phyloP scores from a whole-genome alignment of 495 filamentous ascomycete genomes.

The Niebla homalea region DNA sequence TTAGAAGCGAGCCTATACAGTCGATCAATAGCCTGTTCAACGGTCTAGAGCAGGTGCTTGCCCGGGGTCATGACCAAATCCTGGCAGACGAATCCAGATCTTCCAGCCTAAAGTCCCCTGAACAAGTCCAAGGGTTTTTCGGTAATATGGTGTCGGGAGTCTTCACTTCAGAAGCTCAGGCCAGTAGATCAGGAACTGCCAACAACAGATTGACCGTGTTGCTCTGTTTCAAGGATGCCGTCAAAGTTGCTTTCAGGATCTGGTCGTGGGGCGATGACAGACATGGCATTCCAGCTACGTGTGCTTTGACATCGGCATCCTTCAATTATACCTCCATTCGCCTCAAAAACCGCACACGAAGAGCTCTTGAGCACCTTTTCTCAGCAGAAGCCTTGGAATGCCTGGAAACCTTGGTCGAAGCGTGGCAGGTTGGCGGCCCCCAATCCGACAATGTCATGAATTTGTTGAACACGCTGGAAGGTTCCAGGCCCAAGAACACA shows the following conservation, averaged over 20 bases:
- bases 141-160: constrained; percentile 94
- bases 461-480: constrained; percentile 81
- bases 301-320: constrained; percentile 53
- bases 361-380: constrained; percentile 86
- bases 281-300: constrained; percentile 39
- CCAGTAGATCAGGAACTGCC: constrained; percentile 62
- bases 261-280: constrained; percentile 83
- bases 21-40: constrained; percentile 68
- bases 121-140: constrained; percentile 83
- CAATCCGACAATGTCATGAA: constrained; percentile 46
- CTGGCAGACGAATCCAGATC: constrained; percentile 58
- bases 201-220: constrained; percentile 89
- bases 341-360: constrained; percentile 76
- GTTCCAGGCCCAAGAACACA: constrained; percentile 79
- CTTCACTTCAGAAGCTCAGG: constrained; percentile 65
- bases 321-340: constrained; percentile 80
- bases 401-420: constrained; percentile 73
- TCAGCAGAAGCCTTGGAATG: constrained; percentile 90
- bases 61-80: constrained; percentile 73
- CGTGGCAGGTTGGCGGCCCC: constrained; percentile 49
- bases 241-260: constrained; percentile 78
- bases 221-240: constrained; percentile 92
- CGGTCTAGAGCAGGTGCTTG: constrained; percentile 80
- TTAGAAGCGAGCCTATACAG: constrained; percentile 38
- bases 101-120: constrained; percentile 58